These are phyloP conservation scores for Kodamaea jinghongensis DNA, from an alignment of 805 yeast species.

Conservation along the genomic window DNA sequence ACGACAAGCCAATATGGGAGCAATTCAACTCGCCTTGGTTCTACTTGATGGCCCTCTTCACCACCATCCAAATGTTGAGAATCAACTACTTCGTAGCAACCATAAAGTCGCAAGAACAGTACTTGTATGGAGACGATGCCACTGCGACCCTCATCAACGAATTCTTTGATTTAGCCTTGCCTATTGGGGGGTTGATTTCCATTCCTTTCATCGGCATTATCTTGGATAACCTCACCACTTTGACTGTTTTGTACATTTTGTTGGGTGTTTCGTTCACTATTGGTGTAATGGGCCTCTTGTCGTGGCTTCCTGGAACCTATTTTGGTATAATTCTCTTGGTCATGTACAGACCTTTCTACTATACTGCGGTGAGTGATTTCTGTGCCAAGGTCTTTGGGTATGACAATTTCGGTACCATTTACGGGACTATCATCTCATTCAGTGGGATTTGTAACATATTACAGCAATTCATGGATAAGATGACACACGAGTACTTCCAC, in stretches of 20 bases:
- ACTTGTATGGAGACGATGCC: slow-evolving; percentile 52
- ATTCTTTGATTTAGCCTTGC: slow-evolving; percentile 82
- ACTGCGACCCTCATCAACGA: slow-evolving; percentile 49
- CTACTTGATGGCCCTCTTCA: slow-evolving; percentile 68
- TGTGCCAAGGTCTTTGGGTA: slow-evolving; percentile 93
- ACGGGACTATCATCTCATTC: slow-evolving; percentile 79
- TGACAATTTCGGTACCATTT: slow-evolving; percentile 86
- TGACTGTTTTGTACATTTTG: slow-evolving; percentile 54
- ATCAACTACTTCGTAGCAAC: slow-evolving; percentile 94
- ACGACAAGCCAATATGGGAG: slow-evolving; percentile 50
- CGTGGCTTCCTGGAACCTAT: slow-evolving; percentile 56
- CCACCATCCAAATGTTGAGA: slow-evolving; percentile 86
- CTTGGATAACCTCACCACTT: slow-evolving; percentile 69
- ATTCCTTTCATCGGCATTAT: slow-evolving; percentile 84
- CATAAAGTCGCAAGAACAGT: slow-evolving; percentile 76
- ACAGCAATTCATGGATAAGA: slow-evolving; percentile 65
- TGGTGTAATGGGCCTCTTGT: slow-evolving; percentile 69
- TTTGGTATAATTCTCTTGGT: slow-evolving; percentile 72
- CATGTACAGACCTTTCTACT: slow-evolving; percentile 85
- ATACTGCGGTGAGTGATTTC: slow-evolving; percentile 89
- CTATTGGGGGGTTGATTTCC: slow-evolving; percentile 82
- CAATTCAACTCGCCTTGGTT: slow-evolving; percentile 74
- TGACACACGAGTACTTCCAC: slow-evolving; percentile 64
- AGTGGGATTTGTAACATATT: slow-evolving; percentile 78
- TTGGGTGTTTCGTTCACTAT: slow-evolving; percentile 54